Conservation (phyloP, 768 basidiomycete genomes). For the Psilocybe cubensis region DNA sequence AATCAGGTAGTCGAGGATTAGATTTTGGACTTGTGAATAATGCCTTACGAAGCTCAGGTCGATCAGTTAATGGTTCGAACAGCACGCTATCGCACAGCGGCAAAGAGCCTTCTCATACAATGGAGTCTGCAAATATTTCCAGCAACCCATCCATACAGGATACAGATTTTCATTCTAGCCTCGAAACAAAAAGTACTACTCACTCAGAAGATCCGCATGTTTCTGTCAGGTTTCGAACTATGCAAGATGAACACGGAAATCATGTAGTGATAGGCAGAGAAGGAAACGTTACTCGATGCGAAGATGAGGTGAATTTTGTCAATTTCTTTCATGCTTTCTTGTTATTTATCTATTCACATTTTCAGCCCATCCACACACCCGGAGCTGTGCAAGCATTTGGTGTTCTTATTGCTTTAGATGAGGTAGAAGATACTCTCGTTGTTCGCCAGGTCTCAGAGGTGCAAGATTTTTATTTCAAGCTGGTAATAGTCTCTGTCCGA, state of each 20-base stretch:
- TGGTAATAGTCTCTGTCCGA: conserved; percentile 4
- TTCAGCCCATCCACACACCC: conserved; percentile 77
- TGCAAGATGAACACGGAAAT: conserved; percentile 65
- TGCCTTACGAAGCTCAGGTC: not conserved
- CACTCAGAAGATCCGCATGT: conserved; percentile 39
- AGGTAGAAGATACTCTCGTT: conserved; percentile 55
- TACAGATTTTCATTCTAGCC: conserved; percentile 7
- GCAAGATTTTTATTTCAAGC: conserved; percentile 13
- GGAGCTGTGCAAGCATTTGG: conserved; percentile 85
- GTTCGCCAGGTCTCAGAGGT: conserved; percentile 86
- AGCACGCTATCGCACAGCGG: not conserved
- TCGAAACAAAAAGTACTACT: conserved; percentile 13
- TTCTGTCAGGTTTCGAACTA: conserved; percentile 69
- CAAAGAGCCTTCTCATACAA: conserved; percentile 1
- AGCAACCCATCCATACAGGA: conserved; percentile 13
- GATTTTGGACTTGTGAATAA: not conserved
- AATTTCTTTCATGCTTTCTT: not conserved
- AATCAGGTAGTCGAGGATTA: not conserved
- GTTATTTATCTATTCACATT: conserved; percentile 3
- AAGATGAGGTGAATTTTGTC: conserved; percentile 67
- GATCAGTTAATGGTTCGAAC: not conserved
- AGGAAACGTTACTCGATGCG: conserved; percentile 65
- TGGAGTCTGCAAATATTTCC: conserved; percentile 7
- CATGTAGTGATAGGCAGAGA: conserved; percentile 74
- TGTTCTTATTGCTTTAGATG: conserved; percentile 74